Conservation (phyloP, 164 flowering plant species). For the Buxus sempervirens region DNA sequence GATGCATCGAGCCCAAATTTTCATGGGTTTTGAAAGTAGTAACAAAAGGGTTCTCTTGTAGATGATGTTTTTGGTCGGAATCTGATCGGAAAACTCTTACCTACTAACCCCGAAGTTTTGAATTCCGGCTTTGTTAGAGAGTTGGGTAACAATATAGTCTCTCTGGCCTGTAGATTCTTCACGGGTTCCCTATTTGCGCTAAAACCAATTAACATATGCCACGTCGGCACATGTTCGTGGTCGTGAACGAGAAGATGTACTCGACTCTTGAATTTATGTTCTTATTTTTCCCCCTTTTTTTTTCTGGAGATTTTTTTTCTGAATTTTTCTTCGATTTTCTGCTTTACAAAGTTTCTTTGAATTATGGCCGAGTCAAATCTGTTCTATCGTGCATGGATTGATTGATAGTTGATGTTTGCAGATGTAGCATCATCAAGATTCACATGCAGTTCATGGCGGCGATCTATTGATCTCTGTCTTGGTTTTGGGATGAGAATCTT, state of each 20-base stretch:
- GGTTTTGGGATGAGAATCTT: slow-evolving; percentile 53
- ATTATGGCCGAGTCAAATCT: neutral
- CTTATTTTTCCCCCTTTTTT: neutral
- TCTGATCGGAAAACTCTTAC: neutral
- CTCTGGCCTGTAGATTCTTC: slow-evolving; percentile 18
- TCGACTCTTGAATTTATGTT: neutral
- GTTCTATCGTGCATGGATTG: slow-evolving; percentile 4
- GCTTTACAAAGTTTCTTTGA: too few relatives aligned
- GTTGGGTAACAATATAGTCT: neutral
- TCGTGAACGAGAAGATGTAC: slow-evolving; percentile 5
- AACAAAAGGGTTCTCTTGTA: neutral
- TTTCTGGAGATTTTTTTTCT: neutral
- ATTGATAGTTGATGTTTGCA: slow-evolving; percentile 36
- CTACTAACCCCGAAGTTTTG: neutral
- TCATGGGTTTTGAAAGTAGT: neutral
- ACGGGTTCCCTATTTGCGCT: slow-evolving; percentile 11
- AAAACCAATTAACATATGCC: slow-evolving; percentile 14
- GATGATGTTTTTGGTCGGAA: neutral
- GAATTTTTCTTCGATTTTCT: neutral
- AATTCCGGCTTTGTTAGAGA: neutral
- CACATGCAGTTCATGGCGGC: slow-evolving; percentile 31
- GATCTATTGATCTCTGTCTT: slow-evolving; percentile 1
- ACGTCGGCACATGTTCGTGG: slow-evolving; percentile 16
- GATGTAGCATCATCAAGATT: slow-evolving; percentile 51
- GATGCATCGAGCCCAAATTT: neutral